Conservation (phyloP, 495 filamentous ascomycete genomes). For the Talaromyces ruber region DNA sequence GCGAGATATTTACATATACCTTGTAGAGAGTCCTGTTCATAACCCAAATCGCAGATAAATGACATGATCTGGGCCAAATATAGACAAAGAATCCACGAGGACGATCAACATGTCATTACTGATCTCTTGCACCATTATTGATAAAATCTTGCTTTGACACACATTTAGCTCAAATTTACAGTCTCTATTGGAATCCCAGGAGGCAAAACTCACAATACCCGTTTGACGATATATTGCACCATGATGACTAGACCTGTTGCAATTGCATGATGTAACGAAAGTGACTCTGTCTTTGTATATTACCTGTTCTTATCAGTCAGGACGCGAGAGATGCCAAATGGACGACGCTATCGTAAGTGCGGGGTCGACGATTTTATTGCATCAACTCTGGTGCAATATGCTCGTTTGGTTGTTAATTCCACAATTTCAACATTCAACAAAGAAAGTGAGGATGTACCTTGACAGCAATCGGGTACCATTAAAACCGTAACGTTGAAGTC, state of each 20-base stretch:
- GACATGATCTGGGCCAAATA: background rate
- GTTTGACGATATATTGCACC: background rate
- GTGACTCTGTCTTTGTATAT: no score
- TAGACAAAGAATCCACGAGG: background rate
- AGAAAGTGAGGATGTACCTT: no score
- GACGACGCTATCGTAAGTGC: no score
- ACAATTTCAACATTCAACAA: no score
- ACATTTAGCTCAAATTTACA: no score
- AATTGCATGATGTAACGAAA: background rate
- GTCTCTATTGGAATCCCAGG: no score
- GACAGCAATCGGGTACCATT: no score
- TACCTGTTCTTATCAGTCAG: no score
- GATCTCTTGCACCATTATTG: background rate
- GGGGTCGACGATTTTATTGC: background rate
- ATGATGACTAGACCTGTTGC: background rate
- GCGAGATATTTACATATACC: no score
- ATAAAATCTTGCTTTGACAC: background rate
- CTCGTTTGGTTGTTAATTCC: background rate
- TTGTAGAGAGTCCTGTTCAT: background rate
- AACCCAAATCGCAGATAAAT: background rate
- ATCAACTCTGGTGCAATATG: background rate
- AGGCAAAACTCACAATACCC: no score
- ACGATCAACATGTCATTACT: background rate
- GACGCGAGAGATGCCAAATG: no score
- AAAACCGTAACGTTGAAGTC: no score